Evolutionary conservation across 768 basidiomycete genomes (phyloP), one percentile per base, ranked within the genome.

Genomic region (Cyclocybe cylindracea): DNA sequence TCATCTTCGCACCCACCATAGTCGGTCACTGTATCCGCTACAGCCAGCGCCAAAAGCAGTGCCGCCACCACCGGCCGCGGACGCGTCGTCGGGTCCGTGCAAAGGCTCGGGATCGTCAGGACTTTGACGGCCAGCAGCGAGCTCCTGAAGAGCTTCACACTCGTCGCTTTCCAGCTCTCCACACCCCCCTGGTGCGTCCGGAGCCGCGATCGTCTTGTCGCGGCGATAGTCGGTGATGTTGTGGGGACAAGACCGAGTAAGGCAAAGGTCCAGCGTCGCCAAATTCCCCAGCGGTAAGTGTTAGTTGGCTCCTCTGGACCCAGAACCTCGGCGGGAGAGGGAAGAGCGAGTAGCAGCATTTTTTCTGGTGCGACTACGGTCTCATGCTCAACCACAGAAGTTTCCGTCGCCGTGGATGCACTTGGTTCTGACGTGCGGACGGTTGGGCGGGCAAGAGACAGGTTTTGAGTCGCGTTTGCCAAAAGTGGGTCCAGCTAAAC

Each of bases 21-120:
- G 24, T 64, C 61, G 14, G 61, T 33, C 8, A 64, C 57, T 3
- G 62, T 59, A 39, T 68, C 66, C 16, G 53, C 55, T 9, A 68
- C 49, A 6, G 63, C 66, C 39, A 60, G 55, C 10, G 55, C 58
- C 5, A 65, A 45, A 29, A 68, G 54, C 18, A 64, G 37, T 2
- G 57, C 48, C 13, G 58, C 50, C 32, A 62, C 31, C 34, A 56
- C 48, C 24, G 59, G 46, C 19, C 56, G 57, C 1, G 61, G 59
- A 10, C 54, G 48, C 31, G 51, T 57, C 11, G 44, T 37, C 4
- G 57, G 55, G 32, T 58, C 29, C 0, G 54, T 44, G 48, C 61
- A 65, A 10, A 59, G 45, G 5, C 54, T 47, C 14, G 60, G 61
- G 4, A 66, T 56, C 5, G 58, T 62, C 35, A 61, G 45, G 3